phyloP scores from a whole-genome alignment of 257 asterid species.

The Solanum ossicruentum region DNA sequence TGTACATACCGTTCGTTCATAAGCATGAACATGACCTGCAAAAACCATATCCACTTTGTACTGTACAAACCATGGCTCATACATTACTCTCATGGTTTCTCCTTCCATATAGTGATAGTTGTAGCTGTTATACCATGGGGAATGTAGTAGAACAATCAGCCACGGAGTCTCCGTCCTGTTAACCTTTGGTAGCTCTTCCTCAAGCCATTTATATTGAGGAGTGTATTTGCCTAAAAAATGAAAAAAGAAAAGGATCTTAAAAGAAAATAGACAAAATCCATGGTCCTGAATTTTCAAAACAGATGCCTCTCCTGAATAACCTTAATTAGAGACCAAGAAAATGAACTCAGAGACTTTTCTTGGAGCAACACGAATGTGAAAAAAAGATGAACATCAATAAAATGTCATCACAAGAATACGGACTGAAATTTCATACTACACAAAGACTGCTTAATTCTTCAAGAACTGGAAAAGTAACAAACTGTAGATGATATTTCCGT shows the following conservation, averaged over 20 bases:
- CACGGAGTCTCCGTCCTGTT: conserved; percentile 82
- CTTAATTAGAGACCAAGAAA: neutral
- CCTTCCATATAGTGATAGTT: conserved; percentile 83
- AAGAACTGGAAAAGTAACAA: neutral
- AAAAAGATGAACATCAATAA: neutral
- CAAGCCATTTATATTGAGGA: conserved; percentile 70
- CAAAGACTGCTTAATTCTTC: neutral
- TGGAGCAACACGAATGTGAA: neutral
- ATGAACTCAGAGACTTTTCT: neutral
- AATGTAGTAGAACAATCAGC: conserved; percentile 73
- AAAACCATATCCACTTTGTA: conserved; percentile 79
- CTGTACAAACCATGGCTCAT: conserved; percentile 59
- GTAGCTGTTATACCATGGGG: conserved; percentile 96
- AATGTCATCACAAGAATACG: neutral
- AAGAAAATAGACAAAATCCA: neutral
- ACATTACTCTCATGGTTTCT: conserved; percentile 92
- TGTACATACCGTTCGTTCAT: conserved; percentile 63
- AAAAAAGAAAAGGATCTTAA: neutral
- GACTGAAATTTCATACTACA: neutral
- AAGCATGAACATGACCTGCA: conserved; percentile 95
- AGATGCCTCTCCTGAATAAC: neutral
- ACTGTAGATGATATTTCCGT: neutral
- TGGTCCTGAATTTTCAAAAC: neutral
- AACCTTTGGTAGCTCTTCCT: conserved; percentile 59
- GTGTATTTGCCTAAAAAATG: conserved; percentile 60